Base-by-base conservation (phyloP, 1,284 basidiomycete species). In the Fomitopsis schrenkii region DNA sequence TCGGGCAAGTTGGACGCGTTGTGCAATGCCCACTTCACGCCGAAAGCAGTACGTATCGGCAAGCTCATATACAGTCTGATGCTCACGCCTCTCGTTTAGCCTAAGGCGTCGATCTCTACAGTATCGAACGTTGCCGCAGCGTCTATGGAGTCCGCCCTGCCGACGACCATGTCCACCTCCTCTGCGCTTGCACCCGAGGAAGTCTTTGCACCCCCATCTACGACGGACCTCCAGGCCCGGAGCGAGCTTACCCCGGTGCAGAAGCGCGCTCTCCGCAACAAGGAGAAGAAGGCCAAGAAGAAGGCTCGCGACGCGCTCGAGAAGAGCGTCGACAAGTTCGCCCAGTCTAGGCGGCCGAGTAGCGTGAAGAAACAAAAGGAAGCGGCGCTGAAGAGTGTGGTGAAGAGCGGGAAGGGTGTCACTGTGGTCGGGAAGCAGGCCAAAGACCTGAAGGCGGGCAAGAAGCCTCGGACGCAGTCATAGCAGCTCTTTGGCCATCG, bases 171-270 rank as follows among this genome's bases (percentile, higher is more conserved):
- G 67, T 88, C 92, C 0, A 80, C 85, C 0, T 81, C 88, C 3
- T 89, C 88, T 0, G 91, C 95, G 82, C 84, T 99, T 57, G 95
- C 97, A 0, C 97, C 97, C 0, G 94, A 98, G 72, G 97, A 99
- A 77, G 79, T 99, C 38, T 93, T 92, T 68, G 79, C 86, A 0
- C 82, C 91, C 0, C 72, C 59, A 3, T 48, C 79, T 3, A 68
- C 83, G 0, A 75, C 82, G 10, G 81, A 84, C 52, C 78, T 85
- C 48, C 85, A 85, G 44, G 80, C 86, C 3, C 83, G 86, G 54
- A 88, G 86, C 59, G 97, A 98, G 74, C 80, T 98, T 63, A 94
- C 93, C 6, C 93, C 95, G 0, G 76, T 80, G 33, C 91, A 98
- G 77, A 97, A 97, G 76, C 87, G 88, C 57, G 77, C 86, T 1